Conservation (phyloP, 768 basidiomycete genomes). For the Coprinopsis cinerea region DNA sequence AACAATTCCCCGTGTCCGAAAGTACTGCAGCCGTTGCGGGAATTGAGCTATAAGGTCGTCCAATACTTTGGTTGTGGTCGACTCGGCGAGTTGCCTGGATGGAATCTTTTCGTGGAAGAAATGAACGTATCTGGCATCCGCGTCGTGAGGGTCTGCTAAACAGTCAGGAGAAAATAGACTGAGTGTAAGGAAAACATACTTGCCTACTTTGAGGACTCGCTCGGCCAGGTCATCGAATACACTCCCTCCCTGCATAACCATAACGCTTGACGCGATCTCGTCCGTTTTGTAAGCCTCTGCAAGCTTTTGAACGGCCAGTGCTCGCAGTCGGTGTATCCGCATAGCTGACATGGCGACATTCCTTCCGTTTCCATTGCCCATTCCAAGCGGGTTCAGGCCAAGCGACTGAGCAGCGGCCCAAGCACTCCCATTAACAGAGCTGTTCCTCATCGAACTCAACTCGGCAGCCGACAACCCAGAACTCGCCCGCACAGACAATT, state of each 20-base stretch:
- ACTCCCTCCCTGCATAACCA: constrained; percentile 93
- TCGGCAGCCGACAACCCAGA: constrained; percentile 77
- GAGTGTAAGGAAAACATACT: constrained; percentile 11
- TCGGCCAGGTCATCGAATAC: constrained; percentile 93
- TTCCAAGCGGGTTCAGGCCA: constrained; percentile 55
- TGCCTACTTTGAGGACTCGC: constrained; percentile 64
- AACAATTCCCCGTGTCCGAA: constrained; percentile 85
- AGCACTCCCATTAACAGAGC: constrained; percentile 36
- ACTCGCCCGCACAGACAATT: constrained; percentile 81
- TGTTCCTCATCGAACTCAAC: constrained; percentile 56
- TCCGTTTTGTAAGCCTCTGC: constrained; percentile 83
- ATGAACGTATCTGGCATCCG: constrained; percentile 82
- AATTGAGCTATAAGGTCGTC: constrained; percentile 70
- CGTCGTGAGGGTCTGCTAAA: constrained; percentile 60
- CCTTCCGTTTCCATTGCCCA: constrained; percentile 49
- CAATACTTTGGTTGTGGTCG: constrained; percentile 69
- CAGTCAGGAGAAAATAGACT: background rate
- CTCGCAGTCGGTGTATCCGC: constrained; percentile 74
- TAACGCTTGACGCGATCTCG: constrained; percentile 88
- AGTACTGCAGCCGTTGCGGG: constrained; percentile 80
- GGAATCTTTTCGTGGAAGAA: constrained; percentile 96
- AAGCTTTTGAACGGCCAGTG: constrained; percentile 80
- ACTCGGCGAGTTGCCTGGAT: constrained; percentile 85
- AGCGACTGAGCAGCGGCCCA: constrained; percentile 63
- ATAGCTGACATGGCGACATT: constrained; percentile 81